Base-by-base conservation (phyloP, 73 alveolate genomes). In the Diophrys appendiculata region DNA sequence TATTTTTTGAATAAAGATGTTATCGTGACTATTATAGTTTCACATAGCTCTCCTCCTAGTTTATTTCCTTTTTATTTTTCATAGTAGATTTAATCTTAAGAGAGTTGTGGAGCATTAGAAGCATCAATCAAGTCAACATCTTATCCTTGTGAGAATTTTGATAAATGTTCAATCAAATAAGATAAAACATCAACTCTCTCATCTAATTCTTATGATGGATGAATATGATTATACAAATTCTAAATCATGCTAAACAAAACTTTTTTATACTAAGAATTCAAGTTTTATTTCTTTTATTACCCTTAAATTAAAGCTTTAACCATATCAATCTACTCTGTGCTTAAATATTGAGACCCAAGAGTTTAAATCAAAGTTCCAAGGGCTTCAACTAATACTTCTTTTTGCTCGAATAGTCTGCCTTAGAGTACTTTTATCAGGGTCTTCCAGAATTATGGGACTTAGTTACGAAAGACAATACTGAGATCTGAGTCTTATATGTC, bases 31-130 rank as follows among this genome's bases (percentile, higher is more conserved):
- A 43, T 43, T 11, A 43, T 43, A 43, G 60, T 43, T 18, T 43
- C 60, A 43, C 60, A 43, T 43, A 43, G 18, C 60, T 43, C 60
- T 43, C 60, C 60, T 43, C 60, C 60, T 43, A 43, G 60, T 43
- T 43, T 43, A 18, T 43, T 43, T 43, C 60, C 60, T 18, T 43
- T 43, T 18, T 43, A 43, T 43, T 43, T 43, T 18, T 43, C 60
- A 43, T 43, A 43, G 60, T 11, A 43, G n/a, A 11, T 11, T 43
- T 43, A 5, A 43, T 43, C 60, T 43, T 43, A 18, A 43, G n/a
- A 11, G 5, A 18, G 60, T 18, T 11, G 5, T 43, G 60, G 60
- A 18, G 60, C 60, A 11, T 5, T 43, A 11, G 60, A 11, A 11
- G 60, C 60, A 43, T 43, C 18, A 11, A 18, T 18, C 5, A 43